Base-by-base conservation (phyloP, 768 basidiomycete genomes). In the Galerina marginata region DNA sequence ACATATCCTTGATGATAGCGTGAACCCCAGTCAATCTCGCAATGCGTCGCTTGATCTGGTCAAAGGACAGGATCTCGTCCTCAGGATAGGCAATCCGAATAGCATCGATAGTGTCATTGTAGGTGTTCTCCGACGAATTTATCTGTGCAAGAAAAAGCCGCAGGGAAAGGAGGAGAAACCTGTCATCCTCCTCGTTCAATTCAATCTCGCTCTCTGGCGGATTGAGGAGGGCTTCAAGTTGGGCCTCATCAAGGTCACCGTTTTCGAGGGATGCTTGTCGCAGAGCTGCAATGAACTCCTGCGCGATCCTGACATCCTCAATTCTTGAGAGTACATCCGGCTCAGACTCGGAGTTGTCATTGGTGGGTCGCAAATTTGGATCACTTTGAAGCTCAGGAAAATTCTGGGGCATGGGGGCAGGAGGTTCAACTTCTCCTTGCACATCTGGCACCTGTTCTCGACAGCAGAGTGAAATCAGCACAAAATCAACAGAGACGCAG, bases 1-100 rank as follows among this genome's bases (percentile, higher is more conserved):
- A 83, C 80, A 83, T 83, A 56, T 83, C 74, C n/a, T 72, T 53
- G 0, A 65, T 42, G 11, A 83, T 59, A 0, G 74, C 48, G 9
- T 67, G 40, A 6, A 85, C 60, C 1, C 80, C 76, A 20, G 69
- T 79, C 9, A 77, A 47, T 9, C 67, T 20, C 11, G 64, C 56
- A 11, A 78, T 56, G 2, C 47, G 50, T 6, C 64, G 36, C 47
- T 75, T 69, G 46, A 77, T 54, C 39, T 48, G 58, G 44, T 77
- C 49, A 43, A 65, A 71, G 1, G 73, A 73, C 7, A 72, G 70
- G 33, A 77, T 65, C 4, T 64, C 51, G n/a, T 67, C 57, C 4
- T 74, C 66, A 9, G 73, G 74, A 59, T 69, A 61, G 6, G 67
- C 64, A 7, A 42, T 15, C 10, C 42, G 45, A 33, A 60, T 54